Percentiles rank a stretch among this genome's conserved stretches.
Evolutionary conservation across 1,284 basidiomycete species (phyloP).

Genomic region (Rhodofomes roseus): DNA sequence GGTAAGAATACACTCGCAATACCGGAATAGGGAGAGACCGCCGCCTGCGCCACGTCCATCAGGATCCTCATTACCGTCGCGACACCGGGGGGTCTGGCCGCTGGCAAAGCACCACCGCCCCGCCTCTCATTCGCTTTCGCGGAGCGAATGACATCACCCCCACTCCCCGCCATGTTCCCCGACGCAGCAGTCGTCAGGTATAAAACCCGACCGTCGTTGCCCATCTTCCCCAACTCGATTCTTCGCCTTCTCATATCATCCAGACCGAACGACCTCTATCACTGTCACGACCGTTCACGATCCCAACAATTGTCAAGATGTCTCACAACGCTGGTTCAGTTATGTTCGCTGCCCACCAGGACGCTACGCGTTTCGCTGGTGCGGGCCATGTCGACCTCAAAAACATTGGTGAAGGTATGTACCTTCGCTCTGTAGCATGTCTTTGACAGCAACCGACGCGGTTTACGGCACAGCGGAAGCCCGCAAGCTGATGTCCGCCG

Average conservation of each 20-base stretch:
- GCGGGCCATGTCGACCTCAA: constrained; percentile 19
- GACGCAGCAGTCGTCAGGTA: background rate
- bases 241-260: background rate
- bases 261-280: background rate
- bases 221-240: background rate
- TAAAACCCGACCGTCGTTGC: background rate
- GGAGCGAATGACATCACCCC: background rate
- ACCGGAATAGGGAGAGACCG: background rate
- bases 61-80: background rate
- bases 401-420: constrained; percentile 13
- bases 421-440: background rate
- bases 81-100: background rate
- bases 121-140: background rate
- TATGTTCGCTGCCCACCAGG: constrained; percentile 14
- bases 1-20: background rate
- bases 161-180: background rate
- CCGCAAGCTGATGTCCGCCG: constrained; percentile 29
- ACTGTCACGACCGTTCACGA: background rate
- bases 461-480: constrained; percentile 18
- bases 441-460: background rate
- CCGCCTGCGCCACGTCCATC: background rate
- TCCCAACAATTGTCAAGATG: constrained; percentile 6
- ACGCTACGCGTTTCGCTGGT: constrained; percentile 12
- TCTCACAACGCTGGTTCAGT: constrained; percentile 15
- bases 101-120: background rate